Evolutionary conservation across 106 monocot genomes (phyloP), one percentile per base, ranked within the genome.

Genomic region (Xerophyta viscosa): DNA sequence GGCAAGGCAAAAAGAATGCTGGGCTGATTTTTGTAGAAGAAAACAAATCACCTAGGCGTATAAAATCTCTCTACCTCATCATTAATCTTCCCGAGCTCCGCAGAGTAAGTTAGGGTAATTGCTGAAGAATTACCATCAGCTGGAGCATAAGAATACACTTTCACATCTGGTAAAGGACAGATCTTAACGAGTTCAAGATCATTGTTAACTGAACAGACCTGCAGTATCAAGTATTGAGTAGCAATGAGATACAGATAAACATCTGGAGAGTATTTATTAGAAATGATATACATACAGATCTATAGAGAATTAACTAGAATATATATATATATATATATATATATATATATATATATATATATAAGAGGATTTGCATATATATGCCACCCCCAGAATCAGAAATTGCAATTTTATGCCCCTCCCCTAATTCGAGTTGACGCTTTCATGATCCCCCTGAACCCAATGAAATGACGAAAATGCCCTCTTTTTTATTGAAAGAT

Each of bases 161-260:
- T 78, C 4, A 89, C 52, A 58, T 85, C 71, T 15, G 96, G 96
- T 70, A 78, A 76, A 67, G 88, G 72, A 33, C 58, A 54, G 43
- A 85, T 9, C 59, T 63, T 69, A 60, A 88, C 81, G 31, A 96
- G 76, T 66, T 88, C 85, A 20, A 41, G n/a, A 43, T 62, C 63
- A 37, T 77, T 68, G 48, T 87, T 77, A 47, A 96, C 70, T 29
- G 77, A 73, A 57, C 66, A 79, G 5, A 96, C 78, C 96, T 96
- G 58, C 23, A 6, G 12, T 66, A 69, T 26, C 11, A 48, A 12
- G 43, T n/a, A n/a, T n/a, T n/a, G n/a, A n/a, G n/a, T n/a, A n/a
- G n/a, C n/a, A n/a, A n/a, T n/a, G n/a, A n/a, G n/a, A n/a, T n/a
- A n/a, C n/a, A n/a, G n/a, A n/a, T n/a, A 37, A 37, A 12, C 37